These are phyloP conservation scores for Hanseniaspora gamundiae DNA, from an alignment of 1,139 yeast genomes.

Conservation along the genomic window DNA sequence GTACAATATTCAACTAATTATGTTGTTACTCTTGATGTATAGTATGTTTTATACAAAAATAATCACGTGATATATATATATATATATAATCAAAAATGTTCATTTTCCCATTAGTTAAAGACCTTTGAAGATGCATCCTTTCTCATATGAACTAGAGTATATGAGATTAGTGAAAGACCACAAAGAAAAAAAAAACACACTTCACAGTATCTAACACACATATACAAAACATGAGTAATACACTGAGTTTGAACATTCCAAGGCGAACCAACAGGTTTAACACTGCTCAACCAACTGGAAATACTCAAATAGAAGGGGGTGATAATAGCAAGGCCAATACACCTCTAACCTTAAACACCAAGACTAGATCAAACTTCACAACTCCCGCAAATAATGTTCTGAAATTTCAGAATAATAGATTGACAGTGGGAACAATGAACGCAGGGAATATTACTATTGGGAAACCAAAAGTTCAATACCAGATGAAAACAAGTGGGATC, in stretches of 20 bases:
- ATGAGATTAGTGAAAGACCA: conserved; percentile 19
- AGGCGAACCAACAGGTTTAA: neutral
- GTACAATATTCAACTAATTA: no score
- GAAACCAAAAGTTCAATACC: neutral
- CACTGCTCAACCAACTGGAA: neutral
- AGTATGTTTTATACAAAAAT: no score
- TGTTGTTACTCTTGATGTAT: no score
- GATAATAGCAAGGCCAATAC: no score
- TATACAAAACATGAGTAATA: conserved; percentile 15
- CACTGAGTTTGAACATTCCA: neutral
- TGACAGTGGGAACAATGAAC: neutral
- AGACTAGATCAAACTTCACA: neutral
- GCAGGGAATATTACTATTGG: neutral
- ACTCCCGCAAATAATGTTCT: neutral
- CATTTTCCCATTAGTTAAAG: no score
- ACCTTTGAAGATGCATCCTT: no score
- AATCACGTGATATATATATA: no score
- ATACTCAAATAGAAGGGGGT: no score
- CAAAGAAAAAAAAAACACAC: conserved; percentile 26
- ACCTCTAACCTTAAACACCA: neutral
- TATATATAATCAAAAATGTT: no score
- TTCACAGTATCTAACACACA: conserved; percentile 29
- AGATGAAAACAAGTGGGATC: neutral
- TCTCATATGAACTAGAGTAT: no score
- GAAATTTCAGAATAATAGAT: neutral